Conservation (phyloP, 2,329 filamentous ascomycete genomes). For the Aspergillus oerlinghausenensis region DNA sequence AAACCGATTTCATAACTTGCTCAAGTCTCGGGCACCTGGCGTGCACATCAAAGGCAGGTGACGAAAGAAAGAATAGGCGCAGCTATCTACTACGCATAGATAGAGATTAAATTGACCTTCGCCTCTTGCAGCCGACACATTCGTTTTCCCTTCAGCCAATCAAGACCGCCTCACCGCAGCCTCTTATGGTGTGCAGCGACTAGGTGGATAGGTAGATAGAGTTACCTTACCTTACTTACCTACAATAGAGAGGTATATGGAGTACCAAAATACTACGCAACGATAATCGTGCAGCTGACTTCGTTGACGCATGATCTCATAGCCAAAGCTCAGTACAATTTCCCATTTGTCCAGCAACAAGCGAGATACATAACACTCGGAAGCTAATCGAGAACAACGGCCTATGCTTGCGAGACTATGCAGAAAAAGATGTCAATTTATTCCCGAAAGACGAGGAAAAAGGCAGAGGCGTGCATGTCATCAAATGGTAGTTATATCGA, state of each 20-base stretch:
- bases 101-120: too few species aligned
- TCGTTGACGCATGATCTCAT: neutral
- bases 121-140: too few species aligned
- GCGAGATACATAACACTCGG: neutral
- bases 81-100: too few species aligned
- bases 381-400: neutral
- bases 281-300: neutral
- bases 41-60: neutral
- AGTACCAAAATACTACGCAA: too few species aligned
- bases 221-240: neutral
- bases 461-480: neutral
- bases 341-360: neutral
- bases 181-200: neutral
- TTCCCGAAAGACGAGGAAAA: neutral
- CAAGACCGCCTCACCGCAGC: too few species aligned
- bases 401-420: neutral
- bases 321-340: neutral
- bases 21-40: neutral
- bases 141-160: too few species aligned
- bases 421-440: neutral
- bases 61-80: neutral
- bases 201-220: too few species aligned
- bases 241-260: neutral
- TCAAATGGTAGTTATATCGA: neutral
- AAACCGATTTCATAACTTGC: neutral